Percentiles rank a stretch among this genome's conserved stretches.
phyloP scores from a whole-genome alignment of 441 rosid species.

The Aquilaria agallochum region DNA sequence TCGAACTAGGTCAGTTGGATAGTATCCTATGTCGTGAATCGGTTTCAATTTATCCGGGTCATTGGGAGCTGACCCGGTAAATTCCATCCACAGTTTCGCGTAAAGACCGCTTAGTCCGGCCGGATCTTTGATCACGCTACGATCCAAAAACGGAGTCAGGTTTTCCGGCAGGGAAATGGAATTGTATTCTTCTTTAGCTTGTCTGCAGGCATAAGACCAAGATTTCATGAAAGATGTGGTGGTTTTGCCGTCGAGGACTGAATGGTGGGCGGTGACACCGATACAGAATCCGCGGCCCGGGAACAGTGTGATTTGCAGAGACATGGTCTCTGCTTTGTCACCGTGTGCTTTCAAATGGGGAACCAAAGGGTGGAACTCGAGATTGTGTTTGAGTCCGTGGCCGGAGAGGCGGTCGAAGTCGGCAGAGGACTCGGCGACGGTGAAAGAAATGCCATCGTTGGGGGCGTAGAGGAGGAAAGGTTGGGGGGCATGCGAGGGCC shows the following conservation, averaged over 20 bases:
- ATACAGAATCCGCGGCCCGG: constrained; percentile 12
- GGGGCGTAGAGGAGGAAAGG: constrained; percentile 17
- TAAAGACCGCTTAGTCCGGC: background rate
- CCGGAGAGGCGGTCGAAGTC: constrained; percentile 2
- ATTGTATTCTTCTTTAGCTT: background rate
- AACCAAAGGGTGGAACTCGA: constrained; percentile 9
- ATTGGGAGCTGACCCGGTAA: constrained; percentile 1
- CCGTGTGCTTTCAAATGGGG: background rate
- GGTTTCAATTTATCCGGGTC: constrained; percentile 13
- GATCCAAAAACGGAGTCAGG: constrained; percentile 5
- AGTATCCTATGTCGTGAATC: background rate
- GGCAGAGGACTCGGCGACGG: constrained; percentile 3
- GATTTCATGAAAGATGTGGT: constrained; percentile 9
- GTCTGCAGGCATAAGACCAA: constrained; percentile 16
- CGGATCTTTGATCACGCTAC: constrained; percentile 9
- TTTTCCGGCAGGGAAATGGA: background rate
- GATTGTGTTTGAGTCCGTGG: constrained; percentile 1
- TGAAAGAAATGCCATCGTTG: constrained; percentile 12
- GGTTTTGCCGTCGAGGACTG: constrained; percentile 6
- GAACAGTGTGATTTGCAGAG: constrained; percentile 17
- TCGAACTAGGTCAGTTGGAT: constrained; percentile 13
- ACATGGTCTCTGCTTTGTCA: background rate
- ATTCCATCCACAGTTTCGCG: background rate
- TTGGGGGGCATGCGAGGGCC: constrained; percentile 4
- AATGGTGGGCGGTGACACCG: constrained; percentile 5